Evolutionary conservation across 2,329 filamentous ascomycete species (phyloP), one percentile per base, ranked within the genome.

Genomic region (Stagonosporopsis rhizophila): DNA sequence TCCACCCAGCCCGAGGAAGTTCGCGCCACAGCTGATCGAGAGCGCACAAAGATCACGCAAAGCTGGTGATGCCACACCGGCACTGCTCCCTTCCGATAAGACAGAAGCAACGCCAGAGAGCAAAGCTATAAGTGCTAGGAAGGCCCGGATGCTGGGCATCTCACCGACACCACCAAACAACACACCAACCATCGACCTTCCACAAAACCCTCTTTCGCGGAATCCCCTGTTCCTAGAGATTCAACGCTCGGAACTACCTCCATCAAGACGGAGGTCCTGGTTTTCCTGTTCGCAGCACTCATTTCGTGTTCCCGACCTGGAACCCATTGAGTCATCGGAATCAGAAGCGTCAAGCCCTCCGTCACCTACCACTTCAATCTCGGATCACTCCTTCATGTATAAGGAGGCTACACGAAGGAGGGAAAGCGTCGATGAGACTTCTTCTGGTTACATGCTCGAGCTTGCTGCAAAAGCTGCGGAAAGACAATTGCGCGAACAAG

Each of bases 21-120:
- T 96, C 73, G 84, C 88, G 27, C 92, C 92, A 12, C 89, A 94
- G 68, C 80, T 96, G 52, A 88, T 96, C 59, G 91, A 94, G 75
- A 93, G 90, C 2, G 89, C 89, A 4, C 86, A 87, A 66, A 83
- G 92, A 49, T 87, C 87, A 30, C 86, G 89, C 60, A 87, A 87
- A 67, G 84, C 84, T 15, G 87, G 87, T 19, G 88, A 92, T 65
- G 75, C 82, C 1, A 82, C 82, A 6, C 86, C 87, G 19, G 85
- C 87, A 27, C 85, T 87, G 20, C 82, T 81, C 50, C 86, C 84
- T 11, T 83, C 84, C 55, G 87, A 90, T 76, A 90, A 88, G 77
- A 92, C 89, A 32, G 89, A 92, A 69, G 88, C 87, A 52, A 86
- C 85, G 0, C 85, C 86, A 34, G 86, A 70, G 15, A 61, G 68